These are phyloP conservation scores for Penicillium nordicum DNA, from an alignment of 2,329 filamentous ascomycete genomes.

Conservation along the genomic window DNA sequence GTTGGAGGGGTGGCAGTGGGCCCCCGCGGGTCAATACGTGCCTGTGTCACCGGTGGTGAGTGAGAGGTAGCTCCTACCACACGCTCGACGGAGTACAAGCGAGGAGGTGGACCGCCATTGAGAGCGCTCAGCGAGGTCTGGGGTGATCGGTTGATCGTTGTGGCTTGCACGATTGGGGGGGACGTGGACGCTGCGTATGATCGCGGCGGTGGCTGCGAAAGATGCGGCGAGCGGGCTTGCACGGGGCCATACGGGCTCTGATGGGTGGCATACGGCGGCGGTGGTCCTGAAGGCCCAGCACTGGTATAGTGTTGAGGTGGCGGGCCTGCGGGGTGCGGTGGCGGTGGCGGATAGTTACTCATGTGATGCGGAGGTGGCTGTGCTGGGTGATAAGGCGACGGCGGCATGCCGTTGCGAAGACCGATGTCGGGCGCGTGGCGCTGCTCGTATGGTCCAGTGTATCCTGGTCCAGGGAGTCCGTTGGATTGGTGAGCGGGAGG, in stretches of 20 bases:
- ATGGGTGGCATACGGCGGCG: constrained; percentile 36
- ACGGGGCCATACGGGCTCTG: constrained; percentile 40
- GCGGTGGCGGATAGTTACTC: constrained; percentile 47
- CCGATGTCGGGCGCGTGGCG: constrained; percentile 31
- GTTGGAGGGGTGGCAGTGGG: constrained; percentile 32
- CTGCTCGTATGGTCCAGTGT: constrained; percentile 37
- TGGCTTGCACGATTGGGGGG: constrained; percentile 38
- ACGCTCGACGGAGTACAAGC: constrained; percentile 40
- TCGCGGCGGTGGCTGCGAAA: constrained; percentile 31
- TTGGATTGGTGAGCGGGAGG: constrained; percentile 28
- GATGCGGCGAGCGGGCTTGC: constrained; percentile 34
- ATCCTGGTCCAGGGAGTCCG: constrained; percentile 25
- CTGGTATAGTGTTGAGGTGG: constrained; percentile 32
- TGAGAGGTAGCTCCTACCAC: constrained; percentile 32
- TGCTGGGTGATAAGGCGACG: constrained; percentile 34
- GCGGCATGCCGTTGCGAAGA: constrained; percentile 36
- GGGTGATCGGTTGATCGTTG: constrained; percentile 37
- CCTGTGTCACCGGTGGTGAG: constrained; percentile 37
- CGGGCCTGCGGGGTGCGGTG: constrained; percentile 31
- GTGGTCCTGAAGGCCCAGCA: constrained; percentile 34
- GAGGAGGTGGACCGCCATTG: constrained; percentile 36
- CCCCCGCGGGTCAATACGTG: constrained; percentile 34
- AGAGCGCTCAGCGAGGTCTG: constrained; percentile 36
- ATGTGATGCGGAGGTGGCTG: constrained; percentile 51
- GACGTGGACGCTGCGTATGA: constrained; percentile 39